Evolutionary conservation across 129 eudicot genomes (phyloP).

Genomic region (Escallonia rubra): DNA sequence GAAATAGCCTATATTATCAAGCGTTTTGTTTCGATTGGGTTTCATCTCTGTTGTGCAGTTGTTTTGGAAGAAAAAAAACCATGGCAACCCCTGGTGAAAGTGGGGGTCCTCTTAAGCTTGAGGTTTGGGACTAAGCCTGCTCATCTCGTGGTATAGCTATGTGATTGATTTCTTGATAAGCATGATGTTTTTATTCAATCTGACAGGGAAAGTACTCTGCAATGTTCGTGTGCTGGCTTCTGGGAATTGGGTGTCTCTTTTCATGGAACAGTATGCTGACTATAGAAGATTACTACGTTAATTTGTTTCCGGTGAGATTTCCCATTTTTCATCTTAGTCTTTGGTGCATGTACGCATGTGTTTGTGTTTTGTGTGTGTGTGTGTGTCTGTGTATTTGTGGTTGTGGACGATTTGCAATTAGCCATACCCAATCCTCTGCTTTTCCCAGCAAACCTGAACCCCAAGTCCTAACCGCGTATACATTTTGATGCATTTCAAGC

Average conservation of each 20-base stretch:
- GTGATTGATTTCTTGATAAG: background rate
- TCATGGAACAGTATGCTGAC: conserved; percentile 69
- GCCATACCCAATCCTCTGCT: background rate
- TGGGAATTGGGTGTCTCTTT: conserved; percentile 56
- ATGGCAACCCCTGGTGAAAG: conserved; percentile 1
- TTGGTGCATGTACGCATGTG: background rate
- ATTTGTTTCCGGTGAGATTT: conserved; percentile 42
- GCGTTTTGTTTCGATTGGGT: too few species aligned
- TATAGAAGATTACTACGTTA: conserved; percentile 45
- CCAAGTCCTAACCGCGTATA: too few species aligned
- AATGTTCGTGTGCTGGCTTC: conserved; percentile 51
- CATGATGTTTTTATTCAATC: background rate
- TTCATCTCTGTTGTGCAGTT: too few species aligned
- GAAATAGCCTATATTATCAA: too few species aligned
- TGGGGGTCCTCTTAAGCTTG: background rate
- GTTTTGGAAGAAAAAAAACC: too few species aligned
- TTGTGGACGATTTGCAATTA: background rate
- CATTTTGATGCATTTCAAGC: too few species aligned
- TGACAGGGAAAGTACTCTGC: conserved; percentile 49
- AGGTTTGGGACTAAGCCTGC: conserved; percentile 5
- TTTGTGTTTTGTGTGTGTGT: too few species aligned
- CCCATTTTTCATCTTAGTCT: background rate
- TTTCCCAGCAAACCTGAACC: too few species aligned
- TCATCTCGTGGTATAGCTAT: background rate
- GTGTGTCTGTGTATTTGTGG: background rate